Evolutionary conservation across 1,139 yeast species (phyloP), one percentile per base, ranked within the genome.

Genomic region (Zygosaccharomyces pseudobailii): DNA sequence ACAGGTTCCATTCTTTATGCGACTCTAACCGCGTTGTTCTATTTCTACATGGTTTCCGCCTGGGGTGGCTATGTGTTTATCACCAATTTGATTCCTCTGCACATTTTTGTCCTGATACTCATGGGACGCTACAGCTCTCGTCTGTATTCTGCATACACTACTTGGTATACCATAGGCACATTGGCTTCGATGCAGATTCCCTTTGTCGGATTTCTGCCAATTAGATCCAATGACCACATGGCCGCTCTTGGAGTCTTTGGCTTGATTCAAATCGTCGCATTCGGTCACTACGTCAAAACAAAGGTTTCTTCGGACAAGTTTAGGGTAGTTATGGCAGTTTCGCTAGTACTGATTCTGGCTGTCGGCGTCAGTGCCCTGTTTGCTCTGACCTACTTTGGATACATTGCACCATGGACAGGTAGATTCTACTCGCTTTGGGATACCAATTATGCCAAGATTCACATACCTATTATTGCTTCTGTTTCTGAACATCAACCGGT

Each of bases 41-140:
- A 94, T 73, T 94, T 94, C 69, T 94, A 94, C 75, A 94, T 94
- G 99, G 99, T 94, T 45, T 84, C 96, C 45, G 98, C 99, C n/a
- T 94, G 99, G 99, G 98, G 98, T 74, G 99, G 99, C 21, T 94
- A 94, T 66, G 99, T 92, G 43, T 94, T 94, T 73, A 94, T 94
- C 71, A 94, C 98, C 52, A 94, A 94, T 71, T 82, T 94, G 75
- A 88, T 94, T 61, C 99, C 99, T 44, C 75, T 94, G 61, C 99
- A 94, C 67, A 89, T 90, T 27, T 90, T 94, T 66, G 92, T 89
- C 40, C 74, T 94, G 63, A 71, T 94, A 49, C 71, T 87, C 56
- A 94, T 94, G 98, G 98, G 99, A 47, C 82, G 98, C 62, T 94
- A 89, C 70, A 80, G 79, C 60, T 82, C 84, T 57, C 80, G 82